A percentile compares a stretch with the other conserved stretches of the same genome.
phyloP scores from a whole-genome alignment of 1,139 yeast genomes.

The Debaryomyces udenii region DNA sequence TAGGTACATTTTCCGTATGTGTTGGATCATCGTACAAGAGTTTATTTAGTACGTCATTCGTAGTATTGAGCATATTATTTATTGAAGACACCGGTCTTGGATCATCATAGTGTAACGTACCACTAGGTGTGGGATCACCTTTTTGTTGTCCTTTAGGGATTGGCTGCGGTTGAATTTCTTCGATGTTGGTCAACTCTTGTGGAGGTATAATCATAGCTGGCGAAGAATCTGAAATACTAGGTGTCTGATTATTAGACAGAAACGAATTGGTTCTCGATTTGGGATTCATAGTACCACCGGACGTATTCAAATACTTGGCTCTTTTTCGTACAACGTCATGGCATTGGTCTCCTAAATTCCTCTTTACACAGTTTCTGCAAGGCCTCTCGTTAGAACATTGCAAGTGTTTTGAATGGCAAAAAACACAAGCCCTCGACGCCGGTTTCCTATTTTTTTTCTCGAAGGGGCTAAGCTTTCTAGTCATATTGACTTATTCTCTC shows the following conservation, averaged over 20 bases:
- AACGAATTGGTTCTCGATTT: slow-evolving; percentile 12
- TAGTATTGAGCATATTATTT: slow-evolving; percentile 37
- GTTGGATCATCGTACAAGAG: slow-evolving; percentile 20
- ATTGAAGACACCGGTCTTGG: slow-evolving; percentile 3
- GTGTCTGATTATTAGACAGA: slow-evolving; percentile 7
- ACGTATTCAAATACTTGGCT: slow-evolving; percentile 42
- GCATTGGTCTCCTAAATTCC: slow-evolving; percentile 59
- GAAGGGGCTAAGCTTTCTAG: slow-evolving; percentile 56
- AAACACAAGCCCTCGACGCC: slow-evolving; percentile 66
- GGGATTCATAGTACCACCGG: slow-evolving; percentile 4
- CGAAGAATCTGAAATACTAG: slow-evolving; percentile 2
- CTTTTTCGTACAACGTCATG: slow-evolving; percentile 61
- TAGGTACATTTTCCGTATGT: slow-evolving; percentile 22
- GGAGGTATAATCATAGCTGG: neutral
- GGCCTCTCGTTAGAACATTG: slow-evolving; percentile 68
- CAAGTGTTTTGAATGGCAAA: slow-evolving; percentile 71
- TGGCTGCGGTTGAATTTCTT: slow-evolving; percentile 3
- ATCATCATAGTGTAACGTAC: slow-evolving; percentile 1
- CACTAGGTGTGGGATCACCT: slow-evolving; percentile 1
- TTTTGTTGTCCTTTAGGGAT: slow-evolving; percentile 1
- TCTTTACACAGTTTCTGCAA: slow-evolving; percentile 66
- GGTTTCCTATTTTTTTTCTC: slow-evolving; percentile 61
- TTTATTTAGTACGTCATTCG: slow-evolving; percentile 42
- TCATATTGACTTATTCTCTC: slow-evolving; percentile 42
- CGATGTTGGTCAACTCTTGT: neutral